A percentile compares a stretch with the other conserved stretches of the same genome.
Conservation (phyloP, 345 rosid genomes). For the Ceriops zippeliana region DNA sequence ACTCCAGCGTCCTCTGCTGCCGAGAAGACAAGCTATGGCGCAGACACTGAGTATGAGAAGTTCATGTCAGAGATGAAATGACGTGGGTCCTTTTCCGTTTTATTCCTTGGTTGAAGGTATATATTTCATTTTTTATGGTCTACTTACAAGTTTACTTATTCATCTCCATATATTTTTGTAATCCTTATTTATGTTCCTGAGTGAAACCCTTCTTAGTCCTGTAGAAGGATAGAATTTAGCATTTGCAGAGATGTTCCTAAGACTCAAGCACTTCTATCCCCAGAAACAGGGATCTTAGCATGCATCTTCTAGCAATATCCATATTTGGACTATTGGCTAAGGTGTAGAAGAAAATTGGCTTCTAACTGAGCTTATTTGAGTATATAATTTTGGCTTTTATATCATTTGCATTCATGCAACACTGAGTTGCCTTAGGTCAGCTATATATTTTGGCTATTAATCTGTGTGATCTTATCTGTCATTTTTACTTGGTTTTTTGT, state of each 20-base stretch:
- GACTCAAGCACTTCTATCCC: background rate
- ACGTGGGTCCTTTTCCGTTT: slow-evolving; percentile 17
- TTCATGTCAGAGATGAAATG: slow-evolving; percentile 98
- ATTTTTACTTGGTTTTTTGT: slow-evolving; percentile 19
- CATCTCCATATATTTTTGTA: too few species aligned
- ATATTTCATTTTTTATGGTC: background rate
- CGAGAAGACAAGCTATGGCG: slow-evolving; percentile 56
- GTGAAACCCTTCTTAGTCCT: background rate
- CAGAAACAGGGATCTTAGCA: background rate
- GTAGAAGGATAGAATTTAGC: background rate
- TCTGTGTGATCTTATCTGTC: slow-evolving; percentile 4
- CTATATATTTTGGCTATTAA: background rate
- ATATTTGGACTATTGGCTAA: too few species aligned
- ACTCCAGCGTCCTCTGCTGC: slow-evolving; percentile 21
- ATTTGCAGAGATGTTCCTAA: background rate
- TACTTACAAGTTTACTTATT: too few species aligned
- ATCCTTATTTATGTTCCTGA: background rate
- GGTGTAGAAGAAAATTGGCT: too few species aligned
- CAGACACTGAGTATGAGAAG: slow-evolving; percentile 89
- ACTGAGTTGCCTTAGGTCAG: too few species aligned
- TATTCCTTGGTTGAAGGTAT: slow-evolving; percentile 46
- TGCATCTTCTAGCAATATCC: too few species aligned
- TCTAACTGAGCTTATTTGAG: too few species aligned
- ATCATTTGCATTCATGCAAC: too few species aligned
- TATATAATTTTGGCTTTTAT: too few species aligned